Evolutionary conservation across 2,329 filamentous ascomycete genomes (phyloP), one percentile per base, ranked within the genome.

Genomic region (Ophiostoma tasmaniense): DNA sequence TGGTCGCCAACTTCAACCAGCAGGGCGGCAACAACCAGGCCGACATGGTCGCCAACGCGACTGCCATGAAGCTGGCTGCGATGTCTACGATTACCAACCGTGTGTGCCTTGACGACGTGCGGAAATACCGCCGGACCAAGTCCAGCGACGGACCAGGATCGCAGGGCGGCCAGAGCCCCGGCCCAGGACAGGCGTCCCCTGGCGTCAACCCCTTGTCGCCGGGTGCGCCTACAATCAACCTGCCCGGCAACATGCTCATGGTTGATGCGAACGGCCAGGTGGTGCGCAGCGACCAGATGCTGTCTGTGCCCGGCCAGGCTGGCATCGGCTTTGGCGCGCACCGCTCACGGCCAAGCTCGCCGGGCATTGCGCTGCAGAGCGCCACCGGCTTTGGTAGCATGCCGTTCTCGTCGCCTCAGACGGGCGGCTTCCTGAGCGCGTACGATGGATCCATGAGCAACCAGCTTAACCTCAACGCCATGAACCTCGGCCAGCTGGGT

Each of bases 21-120:
- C 74, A 89, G 87, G 79, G 85, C 30, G 66, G 69, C 50, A 80
- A 80, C 52, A 83, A 82, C 64, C 93, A 97, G 78, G 93, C 93
- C 20, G 95, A 99, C 76, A 98, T 98, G 94, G 90, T 99, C 70
- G 95, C 95, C 70, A 99, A 98, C 77, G 95, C 95, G 33, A 98
- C 95, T 20, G 95, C 95, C 28, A 99, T 99, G 95, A 99, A 99
- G 79, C 86, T 99, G 67, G 95, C 95, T 64, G 95, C 95, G 22
- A 83, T 99, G 64, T 98, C 94, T 5, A 99, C 95, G 2, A 95
- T 99, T 66, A 99, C 98, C 82, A 99, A 98, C 79, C 91, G 95
- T 59, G 97, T 99, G 75, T 93, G 95, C 67, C 84, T 99, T 70
- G 95, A 99, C 75, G 95, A 99, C 78, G 94, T 96, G 71, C 92